Percentiles rank a stretch among this genome's conserved stretches.
Conservation (phyloP, 2,329 filamentous ascomycete genomes). For the Diaporthe nobilis region DNA sequence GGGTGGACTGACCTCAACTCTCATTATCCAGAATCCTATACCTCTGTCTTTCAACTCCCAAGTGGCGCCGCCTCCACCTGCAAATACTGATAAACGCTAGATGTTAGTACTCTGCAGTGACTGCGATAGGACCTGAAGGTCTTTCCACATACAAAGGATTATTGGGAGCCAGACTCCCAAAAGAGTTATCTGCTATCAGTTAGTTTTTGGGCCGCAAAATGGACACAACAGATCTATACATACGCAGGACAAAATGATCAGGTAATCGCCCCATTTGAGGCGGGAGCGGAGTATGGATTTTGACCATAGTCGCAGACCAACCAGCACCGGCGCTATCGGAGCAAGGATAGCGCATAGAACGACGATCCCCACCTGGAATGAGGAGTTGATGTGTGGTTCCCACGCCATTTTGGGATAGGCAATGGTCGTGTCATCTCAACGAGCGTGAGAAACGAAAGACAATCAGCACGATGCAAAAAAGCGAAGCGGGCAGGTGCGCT, state of each 20-base stretch:
- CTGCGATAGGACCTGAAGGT: neutral
- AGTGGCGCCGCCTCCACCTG: conserved; percentile 28
- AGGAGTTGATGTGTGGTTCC: conserved; percentile 29
- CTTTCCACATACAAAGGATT: conserved; percentile 16
- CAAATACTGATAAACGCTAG: conserved; percentile 1
- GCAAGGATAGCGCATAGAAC: conserved; percentile 17
- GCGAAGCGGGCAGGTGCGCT: neutral
- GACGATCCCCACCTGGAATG: conserved; percentile 34
- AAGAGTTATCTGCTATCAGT: conserved; percentile 14
- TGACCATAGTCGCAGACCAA: conserved; percentile 30
- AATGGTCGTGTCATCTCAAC: conserved; percentile 1
- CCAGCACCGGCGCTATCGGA: conserved; percentile 30
- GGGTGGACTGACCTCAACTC: conserved; percentile 28
- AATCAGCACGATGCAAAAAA: conserved; percentile 20
- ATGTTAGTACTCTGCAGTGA: neutral
- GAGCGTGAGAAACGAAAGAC: neutral
- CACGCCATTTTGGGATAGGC: conserved; percentile 18
- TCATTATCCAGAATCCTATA: conserved; percentile 33
- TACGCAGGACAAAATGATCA: conserved; percentile 28
- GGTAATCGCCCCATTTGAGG: conserved; percentile 10
- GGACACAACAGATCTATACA: neutral
- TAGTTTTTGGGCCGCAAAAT: neutral
- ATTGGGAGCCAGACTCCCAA: conserved; percentile 36
- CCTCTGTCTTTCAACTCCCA: conserved; percentile 26
- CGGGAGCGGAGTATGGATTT: conserved; percentile 34